Base-by-base conservation (phyloP, 179 eudicot genomes). In the Silene vulgaris region DNA sequence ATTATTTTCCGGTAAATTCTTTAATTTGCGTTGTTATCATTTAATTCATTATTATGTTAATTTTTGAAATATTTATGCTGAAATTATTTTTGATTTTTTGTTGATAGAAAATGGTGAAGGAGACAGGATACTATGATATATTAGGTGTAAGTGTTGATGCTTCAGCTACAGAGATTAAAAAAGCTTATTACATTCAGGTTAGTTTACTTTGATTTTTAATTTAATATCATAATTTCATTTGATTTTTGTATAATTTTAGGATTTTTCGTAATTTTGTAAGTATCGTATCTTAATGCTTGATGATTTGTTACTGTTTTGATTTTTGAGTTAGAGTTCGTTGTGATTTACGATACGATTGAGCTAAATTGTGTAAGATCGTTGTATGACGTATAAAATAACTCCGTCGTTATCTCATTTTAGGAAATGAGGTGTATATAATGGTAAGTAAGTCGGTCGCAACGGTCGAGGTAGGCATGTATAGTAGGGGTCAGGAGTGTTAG, bases 91-190 rank as follows among this genome's bases (percentile, higher is more conserved):
- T 54, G 20, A 16, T n/a, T 56, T 17, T 50, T 73, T 14, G 84
- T 21, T 83, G 83, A 83, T 87, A 85, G 81, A 72, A 75, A 81
- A 94, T 92, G 98, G 97, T 81, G 82, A 90, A 90, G 90, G 97
- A 94, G n/a, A 92, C 90, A 1, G 95, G 82, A 78, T 94, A 90
- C 76, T 92, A 94, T 64, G 97, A 94, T 52, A 77, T 88, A 73
- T 82, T 94, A 78, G 98, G 95, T 74, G 96, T 94, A 35, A 57
- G 80, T 43, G 88, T 78, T 67, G 89, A 86, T 80, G 98, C 98
- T 37, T 70, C 95, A 35, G 61, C 90, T 8, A 82, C 89, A 3
- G 96, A 94, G 4, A 90, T 94, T 70, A 94, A 90, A 83, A 94
- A 92, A 81, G 98, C 98, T 52, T 84, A 86, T 80, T 86, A 84